These are phyloP conservation scores for Talaromyces piceae DNA, from an alignment of 2,329 filamentous ascomycete species.

Conservation along the genomic window DNA sequence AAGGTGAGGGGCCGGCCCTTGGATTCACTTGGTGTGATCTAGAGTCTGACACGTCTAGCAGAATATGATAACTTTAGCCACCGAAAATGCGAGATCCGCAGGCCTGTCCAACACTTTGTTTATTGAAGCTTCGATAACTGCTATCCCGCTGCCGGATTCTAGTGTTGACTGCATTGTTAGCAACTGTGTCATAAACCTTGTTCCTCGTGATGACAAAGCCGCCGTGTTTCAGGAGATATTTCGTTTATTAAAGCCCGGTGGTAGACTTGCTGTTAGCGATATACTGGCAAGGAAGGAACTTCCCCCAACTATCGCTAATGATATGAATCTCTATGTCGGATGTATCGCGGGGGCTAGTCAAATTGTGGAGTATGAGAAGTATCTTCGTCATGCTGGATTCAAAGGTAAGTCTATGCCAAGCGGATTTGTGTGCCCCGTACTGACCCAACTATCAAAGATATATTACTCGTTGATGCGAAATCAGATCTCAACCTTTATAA, in stretches of 20 bases:
- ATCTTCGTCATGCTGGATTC: slow-evolving; percentile 47
- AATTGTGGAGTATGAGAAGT: slow-evolving; percentile 46
- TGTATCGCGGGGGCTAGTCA: slow-evolving; percentile 53
- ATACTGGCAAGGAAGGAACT: slow-evolving; percentile 49
- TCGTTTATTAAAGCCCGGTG: slow-evolving; percentile 50
- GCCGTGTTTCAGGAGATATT: slow-evolving; percentile 52
- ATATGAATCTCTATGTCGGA: slow-evolving; percentile 51
- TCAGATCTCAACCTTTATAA: slow-evolving; percentile 5
- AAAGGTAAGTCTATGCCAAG: slow-evolving; percentile 25
- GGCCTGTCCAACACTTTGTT: slow-evolving; percentile 44
- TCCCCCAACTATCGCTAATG: slow-evolving; percentile 40
- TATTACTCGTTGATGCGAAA: slow-evolving; percentile 4
- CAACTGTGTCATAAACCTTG: slow-evolving; percentile 58
- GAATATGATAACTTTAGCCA: slow-evolving; percentile 50
- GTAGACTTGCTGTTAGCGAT: slow-evolving; percentile 53
- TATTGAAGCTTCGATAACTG: slow-evolving; percentile 45
- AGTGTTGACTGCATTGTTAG: slow-evolving; percentile 52
- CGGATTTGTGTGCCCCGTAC: not conserved
- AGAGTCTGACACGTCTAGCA: slow-evolving; percentile 17
- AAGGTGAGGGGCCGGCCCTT: slow-evolving; percentile 30
- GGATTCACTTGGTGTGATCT: not conserved
- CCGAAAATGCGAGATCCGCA: slow-evolving; percentile 36
- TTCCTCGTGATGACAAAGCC: slow-evolving; percentile 47
- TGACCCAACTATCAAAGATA: slow-evolving; percentile 1
- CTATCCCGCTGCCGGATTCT: slow-evolving; percentile 37